Percentiles rank a stretch among this genome's conserved stretches.
phyloP scores from a whole-genome alignment of 208 protist genomes.

The Crithidia bombi region DNA sequence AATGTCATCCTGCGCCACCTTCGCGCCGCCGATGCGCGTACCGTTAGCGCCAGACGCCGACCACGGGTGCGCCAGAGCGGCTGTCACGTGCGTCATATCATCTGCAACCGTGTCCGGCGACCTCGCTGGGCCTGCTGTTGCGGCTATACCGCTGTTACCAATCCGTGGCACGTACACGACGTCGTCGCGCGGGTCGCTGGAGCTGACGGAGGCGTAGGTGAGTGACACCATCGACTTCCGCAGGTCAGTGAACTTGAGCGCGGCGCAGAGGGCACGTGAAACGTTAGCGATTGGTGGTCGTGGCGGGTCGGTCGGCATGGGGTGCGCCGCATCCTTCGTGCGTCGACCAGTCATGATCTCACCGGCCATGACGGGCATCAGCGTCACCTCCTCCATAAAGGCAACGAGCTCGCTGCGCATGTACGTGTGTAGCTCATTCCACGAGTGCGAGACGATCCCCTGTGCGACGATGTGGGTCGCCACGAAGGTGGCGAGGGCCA shows the following conservation, averaged over 20 bases:
- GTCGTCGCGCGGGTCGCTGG: background rate
- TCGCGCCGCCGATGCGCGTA: too few species aligned
- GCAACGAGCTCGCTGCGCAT: conserved; percentile 15
- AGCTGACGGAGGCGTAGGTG: conserved; percentile 10
- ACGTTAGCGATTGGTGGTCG: conserved; percentile 4
- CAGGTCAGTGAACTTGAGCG: conserved; percentile 17
- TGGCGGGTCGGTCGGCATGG: background rate
- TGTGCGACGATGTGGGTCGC: conserved; percentile 17
- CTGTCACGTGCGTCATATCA: too few species aligned
- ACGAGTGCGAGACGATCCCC: conserved; percentile 16
- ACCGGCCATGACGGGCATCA: conserved; percentile 13
- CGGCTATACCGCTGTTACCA: too few species aligned
- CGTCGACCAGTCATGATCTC: conserved; percentile 9
- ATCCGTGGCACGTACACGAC: conserved; percentile 8
- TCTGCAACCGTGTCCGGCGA: too few species aligned
- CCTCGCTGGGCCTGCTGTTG: too few species aligned
- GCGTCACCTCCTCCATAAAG: conserved; percentile 25
- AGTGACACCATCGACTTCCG: conserved; percentile 2
- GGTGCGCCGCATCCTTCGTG: background rate
- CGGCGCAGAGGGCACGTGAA: conserved; percentile 15
- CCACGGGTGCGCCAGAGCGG: too few species aligned
- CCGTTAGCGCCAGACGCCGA: too few species aligned
- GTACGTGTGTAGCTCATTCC: conserved; percentile 23
- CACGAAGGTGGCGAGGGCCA: conserved; percentile 16
- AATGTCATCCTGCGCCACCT: too few species aligned